phyloP scores from a whole-genome alignment of 2,329 filamentous ascomycete genomes.

The Microdochium paspali region DNA sequence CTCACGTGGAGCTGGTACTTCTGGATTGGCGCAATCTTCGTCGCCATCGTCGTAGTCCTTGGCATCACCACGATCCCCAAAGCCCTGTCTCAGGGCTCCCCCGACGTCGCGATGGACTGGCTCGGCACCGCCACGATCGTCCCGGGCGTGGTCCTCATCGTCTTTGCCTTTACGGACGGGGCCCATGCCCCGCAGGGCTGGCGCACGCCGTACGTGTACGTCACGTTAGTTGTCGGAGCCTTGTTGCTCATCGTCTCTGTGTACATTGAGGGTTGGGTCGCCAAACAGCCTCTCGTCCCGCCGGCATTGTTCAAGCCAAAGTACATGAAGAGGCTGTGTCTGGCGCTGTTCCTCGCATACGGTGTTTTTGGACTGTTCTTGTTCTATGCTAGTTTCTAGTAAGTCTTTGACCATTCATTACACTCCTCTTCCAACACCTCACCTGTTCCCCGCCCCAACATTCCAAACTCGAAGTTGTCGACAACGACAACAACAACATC shows the following conservation, averaged over 20 bases:
- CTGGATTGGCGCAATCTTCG: slow-evolving; percentile 45
- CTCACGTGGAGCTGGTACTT: slow-evolving; percentile 59
- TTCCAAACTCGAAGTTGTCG: no score
- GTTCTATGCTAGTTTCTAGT: slow-evolving; percentile 51
- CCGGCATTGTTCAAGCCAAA: slow-evolving; percentile 59
- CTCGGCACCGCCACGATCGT: slow-evolving; percentile 51
- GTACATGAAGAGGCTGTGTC: slow-evolving; percentile 55
- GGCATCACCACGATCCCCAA: slow-evolving; percentile 18
- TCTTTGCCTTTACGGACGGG: slow-evolving; percentile 68
- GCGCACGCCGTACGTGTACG: slow-evolving; percentile 63
- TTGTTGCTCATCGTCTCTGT: slow-evolving; percentile 49
- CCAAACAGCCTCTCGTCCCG: slow-evolving; percentile 59
- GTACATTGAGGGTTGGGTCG: slow-evolving; percentile 66
- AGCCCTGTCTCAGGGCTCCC: slow-evolving; percentile 12
- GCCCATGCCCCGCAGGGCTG: slow-evolving; percentile 60
- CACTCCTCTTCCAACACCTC: slow-evolving; percentile 28
- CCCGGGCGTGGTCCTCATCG: slow-evolving; percentile 56
- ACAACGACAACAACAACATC: no score
- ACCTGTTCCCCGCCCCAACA: no score
- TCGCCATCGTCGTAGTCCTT: slow-evolving; percentile 11
- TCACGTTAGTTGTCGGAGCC: slow-evolving; percentile 53
- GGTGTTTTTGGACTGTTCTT: slow-evolving; percentile 60
- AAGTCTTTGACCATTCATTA: slow-evolving; percentile 7
- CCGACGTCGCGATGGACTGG: slow-evolving; percentile 58
- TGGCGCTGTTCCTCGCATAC: slow-evolving; percentile 56